These are phyloP conservation scores for Candida insectorum DNA, from an alignment of 805 yeast species.

Conservation along the genomic window DNA sequence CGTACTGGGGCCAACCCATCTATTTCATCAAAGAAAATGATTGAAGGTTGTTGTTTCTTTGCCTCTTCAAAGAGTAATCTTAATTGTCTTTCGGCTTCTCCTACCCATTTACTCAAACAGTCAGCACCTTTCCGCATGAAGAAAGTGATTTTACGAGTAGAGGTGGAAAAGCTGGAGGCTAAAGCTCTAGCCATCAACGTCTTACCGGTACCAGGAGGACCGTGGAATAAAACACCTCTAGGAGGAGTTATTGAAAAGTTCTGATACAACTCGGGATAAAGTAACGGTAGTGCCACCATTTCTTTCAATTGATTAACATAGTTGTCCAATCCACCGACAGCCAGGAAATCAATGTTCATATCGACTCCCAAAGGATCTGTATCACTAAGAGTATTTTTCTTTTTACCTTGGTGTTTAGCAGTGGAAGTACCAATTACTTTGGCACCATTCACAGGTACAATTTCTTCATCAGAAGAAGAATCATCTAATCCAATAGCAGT, in stretches of 20 bases:
- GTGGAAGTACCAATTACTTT: conserved; percentile 31
- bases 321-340: conserved; percentile 88
- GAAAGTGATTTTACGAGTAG: conserved; percentile 83
- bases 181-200: conserved; percentile 96
- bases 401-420: conserved; percentile 45
- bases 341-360: conserved; percentile 77
- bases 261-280: conserved; percentile 91
- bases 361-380: conserved; percentile 91
- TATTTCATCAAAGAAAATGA: conserved; percentile 95
- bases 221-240: conserved; percentile 94
- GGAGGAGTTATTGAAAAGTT: conserved; percentile 93
- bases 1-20: conserved; percentile 98
- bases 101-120: conserved; percentile 96
- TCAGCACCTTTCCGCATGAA: conserved; percentile 99
- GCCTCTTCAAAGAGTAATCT: conserved; percentile 93
- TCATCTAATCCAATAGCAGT: conserved; percentile 33
- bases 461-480: conserved; percentile 59
- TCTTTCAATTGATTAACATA: conserved; percentile 92
- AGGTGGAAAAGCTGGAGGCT: conserved; percentile 90
- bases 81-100: conserved; percentile 96
- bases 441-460: conserved; percentile 40
- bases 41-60: conserved; percentile 90
- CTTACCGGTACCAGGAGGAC: conserved; percentile 99
- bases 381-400: conserved; percentile 69
- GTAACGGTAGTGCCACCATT: conserved; percentile 90